phyloP scores from a whole-genome alignment of 768 basidiomycete species.

The Phaffia australis region DNA sequence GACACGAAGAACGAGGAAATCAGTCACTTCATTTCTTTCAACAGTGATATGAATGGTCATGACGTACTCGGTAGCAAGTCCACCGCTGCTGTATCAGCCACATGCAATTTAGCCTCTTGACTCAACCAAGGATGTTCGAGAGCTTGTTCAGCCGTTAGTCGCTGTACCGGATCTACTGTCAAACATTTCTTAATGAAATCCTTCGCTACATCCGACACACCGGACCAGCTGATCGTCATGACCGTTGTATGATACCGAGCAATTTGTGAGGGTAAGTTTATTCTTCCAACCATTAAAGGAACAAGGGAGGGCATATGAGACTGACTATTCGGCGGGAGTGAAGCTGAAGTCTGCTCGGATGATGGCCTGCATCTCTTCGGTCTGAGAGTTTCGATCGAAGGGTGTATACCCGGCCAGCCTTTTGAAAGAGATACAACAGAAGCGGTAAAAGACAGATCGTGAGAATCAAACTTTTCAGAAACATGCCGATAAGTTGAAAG shows the following conservation, averaged over 20 bases:
- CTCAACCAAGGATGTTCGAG: conserved; percentile 68
- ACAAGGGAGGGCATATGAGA: not conserved
- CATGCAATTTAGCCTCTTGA: conserved; percentile 49
- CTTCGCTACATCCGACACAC: conserved; percentile 47
- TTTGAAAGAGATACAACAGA: conserved; percentile 53
- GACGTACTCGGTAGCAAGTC: conserved; percentile 34
- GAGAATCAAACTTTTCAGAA: not conserved
- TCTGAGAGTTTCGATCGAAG: conserved; percentile 74
- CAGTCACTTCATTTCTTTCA: not conserved
- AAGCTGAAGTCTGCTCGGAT: conserved; percentile 76
- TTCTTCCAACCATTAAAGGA: not conserved
- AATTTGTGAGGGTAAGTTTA: conserved; percentile 5
- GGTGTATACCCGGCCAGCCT: conserved; percentile 82
- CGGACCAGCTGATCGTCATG: conserved; percentile 30
- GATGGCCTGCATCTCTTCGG: conserved; percentile 37
- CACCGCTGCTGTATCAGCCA: conserved; percentile 58
- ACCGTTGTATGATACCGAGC: conserved; percentile 14
- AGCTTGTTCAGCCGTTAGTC: conserved; percentile 68
- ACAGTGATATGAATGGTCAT: conserved; percentile 54
- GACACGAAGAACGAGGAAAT: not conserved
- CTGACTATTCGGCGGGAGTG: conserved; percentile 47
- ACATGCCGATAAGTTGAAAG: conserved; percentile 2
- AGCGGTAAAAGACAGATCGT: not conserved
- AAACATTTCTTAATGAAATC: conserved; percentile 73
- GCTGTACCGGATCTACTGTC: conserved; percentile 63